Evolutionary conservation across 192 early-diverging fungal species (phyloP).

Genomic region (Coemansia sp.): DNA sequence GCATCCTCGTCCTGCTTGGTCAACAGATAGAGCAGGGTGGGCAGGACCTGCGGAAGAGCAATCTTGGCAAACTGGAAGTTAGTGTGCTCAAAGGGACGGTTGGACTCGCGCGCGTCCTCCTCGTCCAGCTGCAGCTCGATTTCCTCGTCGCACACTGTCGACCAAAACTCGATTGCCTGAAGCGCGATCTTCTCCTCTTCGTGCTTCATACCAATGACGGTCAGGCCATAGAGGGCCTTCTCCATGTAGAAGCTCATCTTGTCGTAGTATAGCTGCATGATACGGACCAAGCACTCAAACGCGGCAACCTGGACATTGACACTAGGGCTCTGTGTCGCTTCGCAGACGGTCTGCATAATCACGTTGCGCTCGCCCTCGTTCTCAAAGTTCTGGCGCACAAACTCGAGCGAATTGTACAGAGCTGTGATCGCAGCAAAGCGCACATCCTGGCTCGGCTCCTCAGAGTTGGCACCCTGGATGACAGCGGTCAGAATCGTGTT

Average conservation of each 20-base stretch:
- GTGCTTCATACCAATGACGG: slow-evolving; percentile 88
- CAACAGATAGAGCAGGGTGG: slow-evolving; percentile 82
- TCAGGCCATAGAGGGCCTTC: slow-evolving; percentile 90
- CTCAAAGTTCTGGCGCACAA: slow-evolving; percentile 92
- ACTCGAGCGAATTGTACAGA: slow-evolving; percentile 93
- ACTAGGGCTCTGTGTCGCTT: slow-evolving; percentile 81
- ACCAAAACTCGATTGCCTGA: slow-evolving; percentile 99
- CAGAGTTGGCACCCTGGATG: slow-evolving; percentile 90
- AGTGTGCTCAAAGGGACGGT: slow-evolving; percentile 52
- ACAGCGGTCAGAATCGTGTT: slow-evolving; percentile 94
- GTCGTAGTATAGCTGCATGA: slow-evolving; percentile 96
- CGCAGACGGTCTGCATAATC: slow-evolving; percentile 98
- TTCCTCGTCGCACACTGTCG: slow-evolving; percentile 96
- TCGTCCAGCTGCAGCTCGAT: slow-evolving; percentile 68
- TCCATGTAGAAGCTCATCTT: slow-evolving; percentile 97
- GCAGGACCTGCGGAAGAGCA: slow-evolving; percentile 77
- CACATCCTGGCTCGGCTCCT: slow-evolving; percentile 86
- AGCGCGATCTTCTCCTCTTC: slow-evolving; percentile 86
- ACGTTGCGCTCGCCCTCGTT: slow-evolving; percentile 94
- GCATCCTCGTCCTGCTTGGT: slow-evolving; percentile 98
- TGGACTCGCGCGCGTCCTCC: slow-evolving; percentile 58
- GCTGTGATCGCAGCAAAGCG: slow-evolving; percentile 86
- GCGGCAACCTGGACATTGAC: slow-evolving; percentile 79
- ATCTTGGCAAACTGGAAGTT: slow-evolving; percentile 78
- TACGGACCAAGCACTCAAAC: slow-evolving; percentile 96